Conservation (phyloP, 2,329 filamentous ascomycete genomes). For the Paraphoma sp. region DNA sequence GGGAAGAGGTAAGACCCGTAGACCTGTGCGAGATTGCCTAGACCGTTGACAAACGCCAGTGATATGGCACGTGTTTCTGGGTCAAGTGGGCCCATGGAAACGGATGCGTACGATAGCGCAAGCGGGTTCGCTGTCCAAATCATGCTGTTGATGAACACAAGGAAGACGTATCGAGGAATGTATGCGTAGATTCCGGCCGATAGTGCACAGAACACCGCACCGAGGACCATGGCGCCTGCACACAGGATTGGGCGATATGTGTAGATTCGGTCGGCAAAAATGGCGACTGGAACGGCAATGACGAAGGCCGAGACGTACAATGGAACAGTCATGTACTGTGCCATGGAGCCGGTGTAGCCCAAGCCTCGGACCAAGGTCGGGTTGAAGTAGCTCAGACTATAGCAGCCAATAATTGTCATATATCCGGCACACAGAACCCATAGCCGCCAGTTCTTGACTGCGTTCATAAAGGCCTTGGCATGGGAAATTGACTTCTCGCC, state of each 20-base stretch:
- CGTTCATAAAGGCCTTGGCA: constrained; percentile 23
- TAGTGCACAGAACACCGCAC: constrained; percentile 29
- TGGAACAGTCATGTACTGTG: constrained; percentile 33
- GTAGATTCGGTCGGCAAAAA: constrained; percentile 23
- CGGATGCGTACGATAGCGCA: constrained; percentile 26
- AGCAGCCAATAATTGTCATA: constrained; percentile 38
- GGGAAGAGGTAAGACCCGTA: constrained; percentile 31
- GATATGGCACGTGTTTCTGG: constrained; percentile 30
- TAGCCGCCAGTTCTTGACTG: constrained; percentile 29
- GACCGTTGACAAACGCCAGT: constrained; percentile 28
- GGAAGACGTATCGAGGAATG: constrained; percentile 31
- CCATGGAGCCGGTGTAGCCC: constrained; percentile 26
- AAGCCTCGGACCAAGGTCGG: constrained; percentile 27
- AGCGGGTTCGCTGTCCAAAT: constrained; percentile 35
- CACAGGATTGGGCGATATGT: constrained; percentile 25
- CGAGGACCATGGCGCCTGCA: constrained; percentile 16
- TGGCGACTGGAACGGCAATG: constrained; percentile 28
- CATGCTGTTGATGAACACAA: constrained; percentile 32
- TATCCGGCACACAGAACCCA: constrained; percentile 31
- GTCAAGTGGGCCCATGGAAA: constrained; percentile 26
- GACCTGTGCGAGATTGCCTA: constrained; percentile 31
- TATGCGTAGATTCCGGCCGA: constrained; percentile 31
- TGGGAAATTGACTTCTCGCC: constrained; percentile 23
- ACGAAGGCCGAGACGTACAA: constrained; percentile 30
- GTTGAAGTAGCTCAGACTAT: constrained; percentile 32